Base-by-base conservation (phyloP, 2,329 filamentous ascomycete species). In the Aspergillus fructus region DNA sequence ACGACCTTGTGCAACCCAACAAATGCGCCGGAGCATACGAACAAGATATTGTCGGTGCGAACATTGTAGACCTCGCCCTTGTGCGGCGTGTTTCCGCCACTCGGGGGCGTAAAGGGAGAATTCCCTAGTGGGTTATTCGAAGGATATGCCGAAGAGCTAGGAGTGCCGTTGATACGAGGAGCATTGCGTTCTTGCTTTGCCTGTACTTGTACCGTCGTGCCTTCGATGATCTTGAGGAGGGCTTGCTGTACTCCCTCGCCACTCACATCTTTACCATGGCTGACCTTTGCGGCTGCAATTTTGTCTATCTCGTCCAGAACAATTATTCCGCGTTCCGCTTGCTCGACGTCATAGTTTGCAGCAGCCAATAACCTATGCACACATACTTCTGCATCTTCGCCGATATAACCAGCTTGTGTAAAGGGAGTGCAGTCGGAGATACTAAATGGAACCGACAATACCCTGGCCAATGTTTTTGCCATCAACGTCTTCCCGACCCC, bases 261-360 rank as follows among this genome's bases (percentile, higher is more conserved):
- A 17, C 93, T 90, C 3, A 99, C 94, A 69, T 99, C 94, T 66
- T 96, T 90, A 19, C 93, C 93, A 59, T 96, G 92, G 59, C 86
- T 86, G 15, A 93, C 89, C 71, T 94, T 93, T 24, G 91, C 87
- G 39, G 90, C 90, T 2, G 94, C 93, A 58, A 97, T 93, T 77
- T 99, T 99, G 79, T 99, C 94, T 55, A 99, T 91, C 76, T 99
- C 94, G 66, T 99, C 94, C 19, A 99, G 81, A 55, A 96, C 94
- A 47, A 99, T 91, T 55, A 99, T 97, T 5, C 94, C 94, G 53
- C 90, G 85, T 71, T 99, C 93, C 7, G 92, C 89, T 54, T 89
- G 86, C 58, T 87, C 86, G 27, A 94, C 85, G 65, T 96, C 90
- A 73, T 96, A 96, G 71, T 96, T 93, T 8, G 93, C 87, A 58